Evolutionary conservation across 192 early-diverging fungal genomes (phyloP).

Genomic region (Irineochytrium annulatum): DNA sequence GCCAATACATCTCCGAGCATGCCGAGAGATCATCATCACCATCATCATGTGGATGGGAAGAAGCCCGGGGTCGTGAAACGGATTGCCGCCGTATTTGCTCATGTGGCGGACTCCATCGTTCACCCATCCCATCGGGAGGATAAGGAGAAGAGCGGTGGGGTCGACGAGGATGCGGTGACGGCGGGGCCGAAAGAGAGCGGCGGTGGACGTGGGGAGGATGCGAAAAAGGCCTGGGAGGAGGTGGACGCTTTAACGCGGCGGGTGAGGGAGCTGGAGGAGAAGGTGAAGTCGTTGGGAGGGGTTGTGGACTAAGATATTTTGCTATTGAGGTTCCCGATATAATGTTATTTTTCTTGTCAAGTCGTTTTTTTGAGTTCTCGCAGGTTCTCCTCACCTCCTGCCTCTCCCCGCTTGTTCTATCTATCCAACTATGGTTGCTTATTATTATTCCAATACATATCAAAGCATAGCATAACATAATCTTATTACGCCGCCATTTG

Average conservation of each 20-base stretch:
- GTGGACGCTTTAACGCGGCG: neutral
- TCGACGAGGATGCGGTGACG: neutral
- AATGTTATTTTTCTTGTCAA: too few relatives aligned
- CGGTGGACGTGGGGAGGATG: neutral
- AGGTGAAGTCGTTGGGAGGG: neutral
- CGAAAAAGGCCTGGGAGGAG: conserved; percentile 2
- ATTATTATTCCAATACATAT: too few relatives aligned
- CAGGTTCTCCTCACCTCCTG: too few relatives aligned
- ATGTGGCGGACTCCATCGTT: neutral
- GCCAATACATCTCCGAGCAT: neutral
- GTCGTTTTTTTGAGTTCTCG: too few relatives aligned
- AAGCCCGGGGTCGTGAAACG: neutral
- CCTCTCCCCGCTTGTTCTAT: too few relatives aligned
- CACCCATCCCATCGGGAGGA: neutral
- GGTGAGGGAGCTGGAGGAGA: conserved; percentile 9
- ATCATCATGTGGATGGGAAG: neutral
- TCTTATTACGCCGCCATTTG: too few relatives aligned
- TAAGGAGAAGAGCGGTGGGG: too few relatives aligned
- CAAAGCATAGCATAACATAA: too few relatives aligned
- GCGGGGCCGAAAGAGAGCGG: neutral
- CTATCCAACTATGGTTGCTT: too few relatives aligned
- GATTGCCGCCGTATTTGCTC: neutral
- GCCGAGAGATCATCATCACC: neutral
- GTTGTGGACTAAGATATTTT: too few relatives aligned
- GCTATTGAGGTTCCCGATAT: too few relatives aligned